These are phyloP conservation scores for Penstemon newberryi DNA, from an alignment of 257 asterid genomes.

Conservation along the genomic window DNA sequence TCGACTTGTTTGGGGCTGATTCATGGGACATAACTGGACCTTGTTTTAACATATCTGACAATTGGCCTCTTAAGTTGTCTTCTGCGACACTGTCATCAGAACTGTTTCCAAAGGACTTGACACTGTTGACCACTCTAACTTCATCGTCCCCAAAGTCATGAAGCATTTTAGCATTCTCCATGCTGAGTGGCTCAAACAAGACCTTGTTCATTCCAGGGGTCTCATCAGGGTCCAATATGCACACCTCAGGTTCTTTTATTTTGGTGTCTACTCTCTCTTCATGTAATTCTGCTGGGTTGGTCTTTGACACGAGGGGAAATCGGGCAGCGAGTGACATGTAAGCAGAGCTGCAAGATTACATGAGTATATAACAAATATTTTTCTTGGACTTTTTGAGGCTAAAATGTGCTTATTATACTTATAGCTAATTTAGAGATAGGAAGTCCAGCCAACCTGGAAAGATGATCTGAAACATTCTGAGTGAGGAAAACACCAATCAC, in stretches of 20 bases:
- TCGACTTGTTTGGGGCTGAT: slow-evolving; percentile 34
- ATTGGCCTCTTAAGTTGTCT: slow-evolving; percentile 36
- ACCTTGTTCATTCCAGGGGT: slow-evolving; percentile 42
- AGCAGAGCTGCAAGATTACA: slow-evolving; percentile 60
- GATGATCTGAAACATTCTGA: slow-evolving; percentile 73
- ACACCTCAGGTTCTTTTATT: slow-evolving; percentile 46
- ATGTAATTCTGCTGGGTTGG: slow-evolving; percentile 34
- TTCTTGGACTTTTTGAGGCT: slow-evolving; percentile 1
- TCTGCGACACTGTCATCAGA: slow-evolving; percentile 32
- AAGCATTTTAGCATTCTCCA: slow-evolving; percentile 5
- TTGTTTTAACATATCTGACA: slow-evolving; percentile 39
- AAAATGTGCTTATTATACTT: not conserved
- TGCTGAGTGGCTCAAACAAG: slow-evolving; percentile 30
- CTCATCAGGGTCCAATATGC: slow-evolving; percentile 45
- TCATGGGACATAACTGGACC: slow-evolving; percentile 39
- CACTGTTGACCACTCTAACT: slow-evolving; percentile 37
- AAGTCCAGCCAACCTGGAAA: slow-evolving; percentile 56
- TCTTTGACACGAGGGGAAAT: slow-evolving; percentile 43
- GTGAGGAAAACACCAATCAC: slow-evolving; percentile 75
- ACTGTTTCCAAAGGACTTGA: slow-evolving; percentile 17
- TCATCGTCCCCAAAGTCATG: slow-evolving; percentile 29
- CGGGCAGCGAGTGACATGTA: slow-evolving; percentile 68
- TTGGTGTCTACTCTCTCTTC: slow-evolving; percentile 37
- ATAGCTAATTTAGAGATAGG: slow-evolving; percentile 14
- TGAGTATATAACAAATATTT: slow-evolving; percentile 9